Evolutionary conservation across 1,284 basidiomycete species (phyloP), one percentile per base, ranked within the genome.

Genomic region (Polyporus tsugae): DNA sequence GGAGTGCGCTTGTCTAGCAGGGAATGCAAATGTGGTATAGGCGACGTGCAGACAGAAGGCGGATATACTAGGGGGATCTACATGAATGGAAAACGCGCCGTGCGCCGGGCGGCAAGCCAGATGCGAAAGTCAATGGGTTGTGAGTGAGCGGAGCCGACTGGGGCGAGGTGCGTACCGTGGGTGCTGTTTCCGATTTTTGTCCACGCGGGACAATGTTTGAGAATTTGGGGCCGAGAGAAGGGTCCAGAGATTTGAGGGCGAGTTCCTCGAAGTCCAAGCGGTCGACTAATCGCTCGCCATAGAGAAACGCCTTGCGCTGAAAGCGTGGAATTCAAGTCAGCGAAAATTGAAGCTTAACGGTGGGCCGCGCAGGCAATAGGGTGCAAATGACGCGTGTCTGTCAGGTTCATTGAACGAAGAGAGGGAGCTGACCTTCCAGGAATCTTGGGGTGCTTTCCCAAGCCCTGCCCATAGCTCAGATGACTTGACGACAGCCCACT

Each of bases 251-350:
- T 76, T 91, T 91, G 71, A 94, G 81, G 17, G 88, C 88, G 57
- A 91, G 83, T 76, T 94, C 92, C 77, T 94, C 92, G 72, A 93
- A 94, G 63, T 93, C 92, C 68, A 93, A 82, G 29, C 86, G 83
- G 77, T 93, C 90, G 35, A 90, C 81, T 2, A 92, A 75, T 11
- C 86, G 86, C 80, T 93, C 89, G 39, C 92, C 92, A 53, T 84
- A 81, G 69, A 85, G 80, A 75, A 88, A 91, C 11, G 86, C 80
- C 76, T 83, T 87, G 38, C 87, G 78, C 91, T 92, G 70, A 1
- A 42, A 6, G 19, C 39, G 44, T 29, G 38, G 10, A 44, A 11
- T n/a, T 2, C 22, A 49, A 35, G 42, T 61, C 15, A 61, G 60
- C 19, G 41, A n/a, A 19, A 7, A 46, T 36, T 2, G 25, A 35